phyloP scores from a whole-genome alignment of 2,329 filamentous ascomycete species.

The Rutstroemia sp. region DNA sequence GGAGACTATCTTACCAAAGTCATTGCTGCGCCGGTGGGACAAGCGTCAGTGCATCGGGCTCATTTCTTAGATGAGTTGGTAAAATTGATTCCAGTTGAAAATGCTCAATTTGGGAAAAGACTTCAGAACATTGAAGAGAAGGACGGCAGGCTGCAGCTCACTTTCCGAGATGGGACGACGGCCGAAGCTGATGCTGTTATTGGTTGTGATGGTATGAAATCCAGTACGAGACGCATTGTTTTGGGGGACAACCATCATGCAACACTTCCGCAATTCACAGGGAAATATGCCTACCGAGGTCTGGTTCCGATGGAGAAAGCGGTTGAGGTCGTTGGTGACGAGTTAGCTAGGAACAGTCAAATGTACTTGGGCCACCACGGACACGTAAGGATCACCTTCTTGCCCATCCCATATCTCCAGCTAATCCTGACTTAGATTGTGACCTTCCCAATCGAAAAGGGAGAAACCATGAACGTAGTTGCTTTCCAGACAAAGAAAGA shows the following conservation, averaged over 20 bases:
- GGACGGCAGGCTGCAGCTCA: conserved; percentile 26
- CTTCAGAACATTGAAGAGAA: conserved; percentile 28
- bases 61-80: conserved; percentile 28
- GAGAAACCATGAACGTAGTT: conserved; percentile 47
- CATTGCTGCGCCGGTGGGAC: conserved; percentile 18
- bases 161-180: conserved; percentile 37
- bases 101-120: conserved; percentile 31
- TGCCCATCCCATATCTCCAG: conserved; percentile 11
- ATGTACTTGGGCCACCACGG: conserved; percentile 49
- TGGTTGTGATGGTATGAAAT: conserved; percentile 32
- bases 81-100: conserved; percentile 33
- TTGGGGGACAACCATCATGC: conserved; percentile 40
- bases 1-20: conserved; percentile 14
- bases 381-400: conserved; percentile 52
- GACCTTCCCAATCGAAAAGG: conserved; percentile 37
- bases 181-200: conserved; percentile 21
- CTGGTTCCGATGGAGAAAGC: conserved; percentile 51
- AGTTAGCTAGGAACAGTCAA: conserved; percentile 39
- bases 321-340: conserved; percentile 37
- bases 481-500: conserved; percentile 26
- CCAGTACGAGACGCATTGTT: conserved; percentile 42
- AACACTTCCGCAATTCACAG: conserved; percentile 41
- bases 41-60: conserved; percentile 25
- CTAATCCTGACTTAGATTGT: background rate
- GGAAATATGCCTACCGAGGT: conserved; percentile 52